A percentile compares a stretch with the other conserved stretches of the same genome.
phyloP scores from a whole-genome alignment of 805 yeast genomes.

The Teunomyces panamensis region DNA sequence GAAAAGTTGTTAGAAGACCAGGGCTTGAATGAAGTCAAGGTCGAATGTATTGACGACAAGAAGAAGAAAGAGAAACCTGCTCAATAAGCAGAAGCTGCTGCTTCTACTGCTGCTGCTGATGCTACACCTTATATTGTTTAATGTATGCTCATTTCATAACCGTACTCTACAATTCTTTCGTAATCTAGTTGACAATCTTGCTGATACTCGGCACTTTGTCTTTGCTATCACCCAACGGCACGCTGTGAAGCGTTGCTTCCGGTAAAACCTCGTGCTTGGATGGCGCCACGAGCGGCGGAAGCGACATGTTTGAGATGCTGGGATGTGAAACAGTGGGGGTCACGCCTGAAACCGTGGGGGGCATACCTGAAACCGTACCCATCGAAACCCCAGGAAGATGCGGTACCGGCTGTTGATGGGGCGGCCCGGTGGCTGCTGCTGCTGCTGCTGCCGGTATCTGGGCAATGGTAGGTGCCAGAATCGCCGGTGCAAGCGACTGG shows the following conservation, averaged over 20 bases:
- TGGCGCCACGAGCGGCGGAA: neutral
- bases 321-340: no score
- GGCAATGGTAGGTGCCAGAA: no score
- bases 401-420: no score
- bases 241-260: constrained; percentile 5
- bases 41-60: constrained; percentile 84
- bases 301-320: neutral
- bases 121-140: neutral
- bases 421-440: neutral
- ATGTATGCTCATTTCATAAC: neutral
- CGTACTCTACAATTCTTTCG: neutral
- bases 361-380: neutral
- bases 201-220: constrained; percentile 13
- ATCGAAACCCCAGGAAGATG: no score
- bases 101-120: no score
- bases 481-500: no score
- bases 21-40: constrained; percentile 80
- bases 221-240: constrained; percentile 2
- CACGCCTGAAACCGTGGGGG: neutral
- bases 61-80: constrained; percentile 51
- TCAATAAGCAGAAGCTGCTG: no score
- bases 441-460: neutral
- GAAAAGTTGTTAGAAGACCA: constrained; percentile 70
- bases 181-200: constrained; percentile 2
- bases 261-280: no score